Conservation (phyloP, 140 eudicot genomes). For the Stevia rebaudiana region DNA sequence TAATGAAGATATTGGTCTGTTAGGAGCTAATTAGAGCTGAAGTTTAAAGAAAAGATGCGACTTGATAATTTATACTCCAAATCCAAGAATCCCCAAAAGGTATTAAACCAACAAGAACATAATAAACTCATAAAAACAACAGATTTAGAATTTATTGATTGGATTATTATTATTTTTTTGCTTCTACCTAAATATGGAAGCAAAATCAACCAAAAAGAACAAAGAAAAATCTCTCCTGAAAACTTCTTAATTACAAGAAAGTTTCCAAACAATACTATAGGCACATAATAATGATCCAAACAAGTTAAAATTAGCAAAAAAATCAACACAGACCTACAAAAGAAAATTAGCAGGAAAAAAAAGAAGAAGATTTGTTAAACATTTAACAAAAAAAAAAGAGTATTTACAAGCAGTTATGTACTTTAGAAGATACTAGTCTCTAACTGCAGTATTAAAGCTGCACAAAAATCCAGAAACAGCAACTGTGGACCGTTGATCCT, state of each 20-base stretch:
- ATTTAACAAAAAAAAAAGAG: slow-evolving; percentile 8
- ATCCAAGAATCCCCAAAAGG: not conserved
- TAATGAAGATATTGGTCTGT: too few relatives aligned
- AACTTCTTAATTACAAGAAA: not conserved
- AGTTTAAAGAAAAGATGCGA: too few relatives aligned
- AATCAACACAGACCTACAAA: slow-evolving; percentile 8
- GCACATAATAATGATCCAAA: slow-evolving; percentile 4
- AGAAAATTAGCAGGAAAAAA: not conserved
- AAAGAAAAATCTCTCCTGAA: not conserved
- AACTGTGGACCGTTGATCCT: slow-evolving; percentile 67
- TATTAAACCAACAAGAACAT: not conserved
- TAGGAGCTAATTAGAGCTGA: too few relatives aligned
- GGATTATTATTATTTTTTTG: too few relatives aligned
- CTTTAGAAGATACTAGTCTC: slow-evolving; percentile 32
- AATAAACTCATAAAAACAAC: too few relatives aligned
- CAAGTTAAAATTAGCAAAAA: not conserved
- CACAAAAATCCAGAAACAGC: slow-evolving; percentile 73
- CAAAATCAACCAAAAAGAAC: not conserved
- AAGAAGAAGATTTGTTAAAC: not conserved
- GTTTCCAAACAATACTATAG: not conserved
- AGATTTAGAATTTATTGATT: too few relatives aligned
- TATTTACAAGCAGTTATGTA: slow-evolving; percentile 31
- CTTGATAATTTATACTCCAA: too few relatives aligned
- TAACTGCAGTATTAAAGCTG: slow-evolving; percentile 49
- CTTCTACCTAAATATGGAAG: too few relatives aligned